These are phyloP conservation scores for Arthrinium phaeospermum DNA, from an alignment of 2,329 filamentous ascomycete genomes.

Conservation along the genomic window DNA sequence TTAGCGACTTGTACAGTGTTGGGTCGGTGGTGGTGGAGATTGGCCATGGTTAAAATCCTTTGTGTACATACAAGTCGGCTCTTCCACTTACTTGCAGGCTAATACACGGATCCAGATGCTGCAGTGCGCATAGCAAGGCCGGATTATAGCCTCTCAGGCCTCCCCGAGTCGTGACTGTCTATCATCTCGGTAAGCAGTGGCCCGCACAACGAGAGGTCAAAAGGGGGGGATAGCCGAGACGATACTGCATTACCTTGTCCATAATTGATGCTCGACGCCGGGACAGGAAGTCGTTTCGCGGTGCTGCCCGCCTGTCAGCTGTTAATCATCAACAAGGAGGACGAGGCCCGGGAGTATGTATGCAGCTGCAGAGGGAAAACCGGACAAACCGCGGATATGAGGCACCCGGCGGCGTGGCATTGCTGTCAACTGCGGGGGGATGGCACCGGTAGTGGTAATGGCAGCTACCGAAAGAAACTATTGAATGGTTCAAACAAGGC, in stretches of 20 bases:
- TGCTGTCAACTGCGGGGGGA: slow-evolving; percentile 15
- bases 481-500: slow-evolving; percentile 10
- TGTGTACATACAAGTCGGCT: slow-evolving; percentile 12
- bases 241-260: background rate
- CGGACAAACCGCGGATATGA: background rate
- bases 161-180: background rate
- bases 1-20: slow-evolving; percentile 14
- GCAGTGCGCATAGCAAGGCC: slow-evolving; percentile 8
- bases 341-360: background rate
- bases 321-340: background rate
- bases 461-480: background rate
- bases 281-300: background rate
- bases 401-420: background rate
- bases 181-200: slow-evolving; percentile 16
- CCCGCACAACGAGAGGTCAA: slow-evolving; percentile 3
- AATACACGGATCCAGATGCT: background rate
- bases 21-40: slow-evolving; percentile 2
- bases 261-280: background rate
- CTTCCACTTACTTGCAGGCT: background rate
- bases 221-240: background rate
- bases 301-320: background rate
- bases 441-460: slow-evolving; percentile 8
- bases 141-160: slow-evolving; percentile 13
- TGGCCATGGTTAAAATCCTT: slow-evolving; percentile 15
- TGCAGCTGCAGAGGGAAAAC: background rate